Evolutionary conservation across 2,329 filamentous ascomycete genomes (phyloP), one percentile per base, ranked within the genome.

Genomic region (Incumbomyces lentus): DNA sequence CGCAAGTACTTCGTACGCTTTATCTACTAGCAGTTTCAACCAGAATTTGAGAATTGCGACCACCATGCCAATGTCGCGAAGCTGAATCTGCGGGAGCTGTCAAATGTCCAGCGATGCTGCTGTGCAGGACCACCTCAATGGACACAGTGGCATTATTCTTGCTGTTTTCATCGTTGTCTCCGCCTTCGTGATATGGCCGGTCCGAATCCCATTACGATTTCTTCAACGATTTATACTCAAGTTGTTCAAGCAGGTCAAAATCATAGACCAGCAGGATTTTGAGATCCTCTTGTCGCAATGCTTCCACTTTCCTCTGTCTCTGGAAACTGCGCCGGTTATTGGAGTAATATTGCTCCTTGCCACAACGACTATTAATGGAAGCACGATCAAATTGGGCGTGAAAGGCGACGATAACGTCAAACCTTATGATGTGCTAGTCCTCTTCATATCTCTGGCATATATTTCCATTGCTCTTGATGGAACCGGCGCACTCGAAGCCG

Each of bases 381-480:
- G 47, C 30, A 57, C 55, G 1, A 57, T 57, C 34, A 48, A 35
- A 30, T 48, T 57, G 1, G 55, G 55, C n/a, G 54, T 57, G 19
- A 47, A 49, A 17, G 55, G 55, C 17, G 55, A 57, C 35, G 52
- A 52, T 14, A 51, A 49, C 17, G 51, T 57, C 40, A 54, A 55
- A 36, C 55, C 55, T 16, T 57, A 57, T 32, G 55, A 57, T 46
- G 55, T 57, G 11, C 53, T 57, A 8, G 55, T 57, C n/a, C 47
- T 57, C 6, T 57, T 57, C 44, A 55, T 55, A 29, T 50, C 55
- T 4, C 43, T 57, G n/a, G 53, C 55, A 33, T 57, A 57, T 43
- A 55, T 57, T 16, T 55, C 55, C 1, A 57, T 57, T 16, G 55
- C 55, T 10, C 53, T 57, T 4, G 55, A 57, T 36, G 55, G 55